Conservation (phyloP, 2,329 filamentous ascomycete genomes). For the Plenodomus tracheiphilus region DNA sequence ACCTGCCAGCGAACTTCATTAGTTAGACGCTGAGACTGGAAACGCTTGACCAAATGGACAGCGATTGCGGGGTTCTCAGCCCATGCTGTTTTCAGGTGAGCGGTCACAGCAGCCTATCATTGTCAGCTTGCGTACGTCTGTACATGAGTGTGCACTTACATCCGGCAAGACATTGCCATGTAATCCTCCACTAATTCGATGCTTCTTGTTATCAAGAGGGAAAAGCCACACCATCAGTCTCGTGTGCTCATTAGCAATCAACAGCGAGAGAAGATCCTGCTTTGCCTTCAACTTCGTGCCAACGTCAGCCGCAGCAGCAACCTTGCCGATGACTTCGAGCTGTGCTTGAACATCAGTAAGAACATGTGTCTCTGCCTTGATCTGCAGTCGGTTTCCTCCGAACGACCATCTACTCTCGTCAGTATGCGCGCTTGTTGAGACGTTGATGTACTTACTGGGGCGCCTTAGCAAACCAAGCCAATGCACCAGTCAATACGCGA, state of each 20-base stretch:
- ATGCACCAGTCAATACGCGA: constrained; percentile 78
- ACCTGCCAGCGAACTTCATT: constrained; percentile 79
- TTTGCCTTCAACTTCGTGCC: constrained; percentile 73
- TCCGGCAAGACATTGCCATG: constrained; percentile 48
- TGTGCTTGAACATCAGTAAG: constrained; percentile 73
- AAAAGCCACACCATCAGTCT: constrained; percentile 88
- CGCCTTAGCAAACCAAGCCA: constrained; percentile 84
- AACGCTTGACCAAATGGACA: constrained; percentile 80
- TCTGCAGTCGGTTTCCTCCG: constrained; percentile 87
- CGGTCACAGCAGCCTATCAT: constrained; percentile 58
- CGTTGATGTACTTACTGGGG: constrained; percentile 58
- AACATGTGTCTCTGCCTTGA: constrained; percentile 88
- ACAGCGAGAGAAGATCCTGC: constrained; percentile 77
- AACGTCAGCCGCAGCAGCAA: constrained; percentile 54
- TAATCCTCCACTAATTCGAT: constrained; percentile 52
- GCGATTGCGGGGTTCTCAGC: constrained; percentile 80
- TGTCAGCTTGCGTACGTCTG: constrained; percentile 10
- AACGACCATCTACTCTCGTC: constrained; percentile 75
- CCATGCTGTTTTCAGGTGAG: constrained; percentile 83
- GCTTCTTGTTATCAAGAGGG: constrained; percentile 69
- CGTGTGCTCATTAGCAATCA: constrained; percentile 82
- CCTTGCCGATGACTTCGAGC: constrained; percentile 65
- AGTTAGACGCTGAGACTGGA: constrained; percentile 72
- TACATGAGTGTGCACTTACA: constrained; percentile 22
- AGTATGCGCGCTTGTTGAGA: constrained; percentile 3